Base-by-base conservation (phyloP, 2,329 filamentous ascomycete species). In the Trichoderma atrobrunneum region DNA sequence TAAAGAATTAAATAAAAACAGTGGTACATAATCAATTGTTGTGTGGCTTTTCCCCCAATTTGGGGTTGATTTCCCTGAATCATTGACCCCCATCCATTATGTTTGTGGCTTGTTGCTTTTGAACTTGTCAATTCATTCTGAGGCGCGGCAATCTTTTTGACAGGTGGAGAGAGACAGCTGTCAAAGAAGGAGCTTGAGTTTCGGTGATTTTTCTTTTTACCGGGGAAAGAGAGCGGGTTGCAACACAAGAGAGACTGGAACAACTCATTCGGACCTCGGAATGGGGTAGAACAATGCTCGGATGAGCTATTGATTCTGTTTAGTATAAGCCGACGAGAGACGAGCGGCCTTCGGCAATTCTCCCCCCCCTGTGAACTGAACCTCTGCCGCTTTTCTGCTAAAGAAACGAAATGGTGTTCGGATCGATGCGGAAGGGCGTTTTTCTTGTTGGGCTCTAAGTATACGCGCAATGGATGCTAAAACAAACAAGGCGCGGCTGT, bases 31-130 rank as follows among this genome's bases (percentile, higher is more conserved):
- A 48, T 48, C 21, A 51, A 11, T 51, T 12, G 43, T 12, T 51
- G 43, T 51, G 43, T 51, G 43, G 43, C 43, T 21, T 39, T 39
- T 4, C 16, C 16, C 43, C n/a, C n/a, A 24, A 51, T 24, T 51
- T 21, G 43, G 43, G 43, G 43, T 51, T 1, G 43, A n/a, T 48
- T 51, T 24, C 0, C 10, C 8, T 51, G 43, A 51, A 21, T n/a
- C 43, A 5, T 48, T 36, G 43, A 48, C 43, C n/a, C 43, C 10
- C 43, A 51, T 51, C 36, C 36, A 39, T 39, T 4, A 39, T 51
- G n/a, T 24, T 24, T 59, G 64, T 67, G 64, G 51, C 64, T 67
- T 36, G n/a, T 28, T 67, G 32, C 32, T 57, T 67, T 59, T 16
- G 16, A 39, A 39, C 36, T 39, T 39, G 36, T 39, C 36, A 39